These are phyloP conservation scores for Candida takata DNA, from an alignment of 805 yeast species.

Conservation along the genomic window DNA sequence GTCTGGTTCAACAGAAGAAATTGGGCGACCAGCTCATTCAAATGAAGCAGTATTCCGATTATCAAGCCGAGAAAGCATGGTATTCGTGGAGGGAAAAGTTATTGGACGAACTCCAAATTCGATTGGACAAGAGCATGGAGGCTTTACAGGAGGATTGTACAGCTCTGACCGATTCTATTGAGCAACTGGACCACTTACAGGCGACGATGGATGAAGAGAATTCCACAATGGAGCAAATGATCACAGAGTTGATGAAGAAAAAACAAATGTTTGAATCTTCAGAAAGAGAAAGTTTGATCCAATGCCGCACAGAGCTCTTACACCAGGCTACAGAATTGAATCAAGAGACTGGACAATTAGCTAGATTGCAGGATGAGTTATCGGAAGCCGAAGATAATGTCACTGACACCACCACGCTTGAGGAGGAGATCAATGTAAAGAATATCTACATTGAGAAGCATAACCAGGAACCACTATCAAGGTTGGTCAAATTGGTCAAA, in stretches of 20 bases:
- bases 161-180: neutral
- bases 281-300: slow-evolving; percentile 10
- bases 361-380: slow-evolving; percentile 6
- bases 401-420: slow-evolving; percentile 14
- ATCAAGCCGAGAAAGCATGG: slow-evolving; percentile 22
- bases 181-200: slow-evolving; percentile 6
- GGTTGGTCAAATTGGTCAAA: slow-evolving; percentile 8
- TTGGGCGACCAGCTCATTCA: slow-evolving; percentile 19
- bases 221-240: neutral
- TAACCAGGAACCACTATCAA: slow-evolving; percentile 16
- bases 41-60: slow-evolving; percentile 23
- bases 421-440: slow-evolving; percentile 13
- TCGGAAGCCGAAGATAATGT: slow-evolving; percentile 5
- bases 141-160: slow-evolving; percentile 10
- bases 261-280: slow-evolving; percentile 11
- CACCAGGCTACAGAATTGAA: slow-evolving; percentile 3
- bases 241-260: slow-evolving; percentile 4
- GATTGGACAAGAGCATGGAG: slow-evolving; percentile 12
- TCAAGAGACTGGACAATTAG: slow-evolving; percentile 3
- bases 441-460: slow-evolving; percentile 11
- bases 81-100: slow-evolving; percentile 21
- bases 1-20: slow-evolving; percentile 17
- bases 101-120: slow-evolving; percentile 17
- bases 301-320: slow-evolving; percentile 9
- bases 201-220: slow-evolving; percentile 1